Conservation (phyloP, 768 basidiomycete genomes). For the Coprinopsis sp. region DNA sequence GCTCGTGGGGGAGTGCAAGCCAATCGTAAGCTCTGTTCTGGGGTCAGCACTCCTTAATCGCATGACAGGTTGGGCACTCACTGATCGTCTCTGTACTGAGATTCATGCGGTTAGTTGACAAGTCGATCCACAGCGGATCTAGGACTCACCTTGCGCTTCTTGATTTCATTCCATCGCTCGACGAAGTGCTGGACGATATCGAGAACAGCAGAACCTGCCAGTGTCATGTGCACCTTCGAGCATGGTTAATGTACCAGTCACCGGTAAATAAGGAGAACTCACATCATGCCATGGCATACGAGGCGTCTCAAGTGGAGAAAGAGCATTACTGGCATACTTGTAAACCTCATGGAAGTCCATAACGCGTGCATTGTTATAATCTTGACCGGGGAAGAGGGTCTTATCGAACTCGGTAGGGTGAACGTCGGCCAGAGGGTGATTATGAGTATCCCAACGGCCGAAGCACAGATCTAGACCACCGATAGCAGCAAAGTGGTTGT, state of each 20-base stretch:
- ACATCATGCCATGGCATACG: conserved; percentile 98
- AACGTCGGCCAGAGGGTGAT: conserved; percentile 85
- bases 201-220: conserved; percentile 76
- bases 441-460: conserved; percentile 95
- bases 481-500: conserved; percentile 80
- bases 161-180: conserved; percentile 89
- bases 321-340: conserved; percentile 65
- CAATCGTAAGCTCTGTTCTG: conserved; percentile 46
- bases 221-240: conserved; percentile 73
- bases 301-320: conserved; percentile 62
- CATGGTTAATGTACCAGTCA: conserved; percentile 1
- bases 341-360: conserved; percentile 83
- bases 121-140: not conserved
- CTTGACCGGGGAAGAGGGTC: conserved; percentile 90
- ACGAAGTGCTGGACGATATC: conserved; percentile 92
- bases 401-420: conserved; percentile 81
- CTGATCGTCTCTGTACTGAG: conserved; percentile 43
- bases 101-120: conserved; percentile 1
- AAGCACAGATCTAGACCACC: conserved; percentile 96
- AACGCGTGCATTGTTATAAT: conserved; percentile 88
- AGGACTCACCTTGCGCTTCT: conserved; percentile 62
- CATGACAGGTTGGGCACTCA: conserved; percentile 30
- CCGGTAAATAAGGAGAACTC: conserved; percentile 20
- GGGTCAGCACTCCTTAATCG: conserved; percentile 6
- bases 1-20: conserved; percentile 78